These are phyloP conservation scores for Boletus tylopilopsis DNA, from an alignment of 768 basidiomycete genomes.

Conservation along the genomic window DNA sequence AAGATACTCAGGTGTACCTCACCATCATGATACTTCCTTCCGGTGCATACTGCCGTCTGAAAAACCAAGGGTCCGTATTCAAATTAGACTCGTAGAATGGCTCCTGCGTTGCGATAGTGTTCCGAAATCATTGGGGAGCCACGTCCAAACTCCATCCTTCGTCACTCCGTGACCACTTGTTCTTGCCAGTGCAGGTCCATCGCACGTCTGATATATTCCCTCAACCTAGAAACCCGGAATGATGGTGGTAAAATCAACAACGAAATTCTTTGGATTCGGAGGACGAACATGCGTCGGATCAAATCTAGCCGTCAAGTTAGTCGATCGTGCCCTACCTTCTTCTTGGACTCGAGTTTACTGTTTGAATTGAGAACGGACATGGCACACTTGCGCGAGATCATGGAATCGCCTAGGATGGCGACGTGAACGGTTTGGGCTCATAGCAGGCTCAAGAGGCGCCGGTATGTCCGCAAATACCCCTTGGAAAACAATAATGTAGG, in stretches of 20 bases:
- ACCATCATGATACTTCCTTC: slow-evolving; percentile 25
- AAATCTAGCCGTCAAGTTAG: slow-evolving; percentile 23
- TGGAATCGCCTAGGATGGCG: not conserved
- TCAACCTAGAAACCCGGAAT: slow-evolving; percentile 45
- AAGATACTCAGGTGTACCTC: slow-evolving; percentile 16
- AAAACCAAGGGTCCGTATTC: too few relatives aligned
- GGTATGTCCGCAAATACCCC: too few relatives aligned
- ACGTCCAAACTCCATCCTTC: not conserved
- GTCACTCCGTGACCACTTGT: not conserved
- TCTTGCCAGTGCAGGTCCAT: slow-evolving; percentile 15
- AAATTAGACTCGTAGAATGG: slow-evolving; percentile 26
- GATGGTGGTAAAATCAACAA: slow-evolving; percentile 52
- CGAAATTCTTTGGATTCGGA: slow-evolving; percentile 56
- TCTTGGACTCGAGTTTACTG: slow-evolving; percentile 26
- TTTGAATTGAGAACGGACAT: slow-evolving; percentile 47
- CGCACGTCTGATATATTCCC: slow-evolving; percentile 25
- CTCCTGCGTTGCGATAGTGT: slow-evolving; percentile 31
- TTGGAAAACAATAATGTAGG: too few relatives aligned
- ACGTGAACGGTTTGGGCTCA: not conserved
- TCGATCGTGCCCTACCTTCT: not conserved
- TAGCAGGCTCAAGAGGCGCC: too few relatives aligned
- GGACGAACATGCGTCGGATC: slow-evolving; percentile 30
- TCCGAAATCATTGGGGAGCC: slow-evolving; percentile 30
- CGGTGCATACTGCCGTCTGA: slow-evolving; percentile 13
- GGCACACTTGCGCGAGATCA: slow-evolving; percentile 9